Evolutionary conservation across 495 filamentous ascomycete genomes (phyloP).

Genomic region (Neurospora sp.): DNA sequence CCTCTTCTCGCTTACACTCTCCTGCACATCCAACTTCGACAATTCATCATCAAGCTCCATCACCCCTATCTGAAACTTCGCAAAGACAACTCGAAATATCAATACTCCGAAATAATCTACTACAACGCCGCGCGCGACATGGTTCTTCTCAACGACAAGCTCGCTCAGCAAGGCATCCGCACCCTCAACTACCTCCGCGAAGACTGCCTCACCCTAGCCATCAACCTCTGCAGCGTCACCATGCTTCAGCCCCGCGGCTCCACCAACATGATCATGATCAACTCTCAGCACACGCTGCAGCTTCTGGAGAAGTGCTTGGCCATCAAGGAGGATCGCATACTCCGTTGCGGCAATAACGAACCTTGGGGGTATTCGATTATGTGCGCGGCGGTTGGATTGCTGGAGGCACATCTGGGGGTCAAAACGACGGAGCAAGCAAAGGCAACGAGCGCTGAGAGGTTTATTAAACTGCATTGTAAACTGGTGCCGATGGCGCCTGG

Average conservation of each 20-base stretch:
- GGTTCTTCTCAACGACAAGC: constrained; percentile 30
- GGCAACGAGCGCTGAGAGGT: constrained; percentile 27
- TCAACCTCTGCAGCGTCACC: constrained; percentile 37
- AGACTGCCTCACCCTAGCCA: constrained; percentile 30
- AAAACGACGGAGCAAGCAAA: constrained; percentile 32
- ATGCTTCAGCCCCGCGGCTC: constrained; percentile 38
- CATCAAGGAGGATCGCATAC: constrained; percentile 36
- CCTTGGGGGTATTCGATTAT: constrained; percentile 37
- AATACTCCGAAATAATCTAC: constrained; percentile 37
- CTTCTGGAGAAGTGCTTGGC: constrained; percentile 33
- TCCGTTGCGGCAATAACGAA: constrained; percentile 35
- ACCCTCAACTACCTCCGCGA: constrained; percentile 32
- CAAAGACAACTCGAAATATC: constrained; percentile 31
- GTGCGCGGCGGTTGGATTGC: constrained; percentile 31
- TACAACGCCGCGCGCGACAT: constrained; percentile 38
- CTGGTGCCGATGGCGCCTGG: constrained; percentile 30
- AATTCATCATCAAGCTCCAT: constrained; percentile 36
- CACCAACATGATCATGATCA: constrained; percentile 35
- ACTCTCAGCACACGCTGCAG: constrained; percentile 32
- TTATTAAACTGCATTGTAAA: constrained; percentile 30
- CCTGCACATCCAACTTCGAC: constrained; percentile 31
- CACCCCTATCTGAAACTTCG: constrained; percentile 32
- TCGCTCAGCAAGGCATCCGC: constrained; percentile 30
- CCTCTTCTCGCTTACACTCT: constrained; percentile 31
- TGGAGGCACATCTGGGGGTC: constrained; percentile 29